phyloP scores from a whole-genome alignment of 805 yeast species.

The Cyberlindnera xylosilytica region DNA sequence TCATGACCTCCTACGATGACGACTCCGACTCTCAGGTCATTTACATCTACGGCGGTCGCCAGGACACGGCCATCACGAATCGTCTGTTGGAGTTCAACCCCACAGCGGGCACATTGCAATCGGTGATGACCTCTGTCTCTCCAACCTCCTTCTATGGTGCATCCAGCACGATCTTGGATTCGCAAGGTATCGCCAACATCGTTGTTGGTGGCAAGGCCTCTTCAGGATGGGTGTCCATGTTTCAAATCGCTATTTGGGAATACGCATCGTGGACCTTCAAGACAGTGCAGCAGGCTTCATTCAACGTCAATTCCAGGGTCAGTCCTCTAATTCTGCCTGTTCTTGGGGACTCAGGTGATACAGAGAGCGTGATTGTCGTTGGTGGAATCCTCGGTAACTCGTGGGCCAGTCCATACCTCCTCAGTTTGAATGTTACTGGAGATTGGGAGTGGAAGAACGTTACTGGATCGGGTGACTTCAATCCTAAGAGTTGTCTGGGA shows the following conservation, averaged over 20 bases:
- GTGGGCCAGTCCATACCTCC: slow-evolving; percentile 31
- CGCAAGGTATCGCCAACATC: slow-evolving; percentile 44
- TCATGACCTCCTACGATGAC: slow-evolving; percentile 35
- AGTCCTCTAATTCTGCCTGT: slow-evolving; percentile 54
- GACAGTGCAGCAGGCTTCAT: slow-evolving; percentile 30
- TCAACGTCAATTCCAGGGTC: slow-evolving; percentile 49
- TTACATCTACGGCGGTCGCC: slow-evolving; percentile 54
- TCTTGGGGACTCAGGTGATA: slow-evolving; percentile 30
- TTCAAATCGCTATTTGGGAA: slow-evolving; percentile 73
- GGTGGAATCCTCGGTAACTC: slow-evolving; percentile 60
- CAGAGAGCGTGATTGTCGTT: slow-evolving; percentile 41
- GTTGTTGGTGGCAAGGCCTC: slow-evolving; percentile 65
- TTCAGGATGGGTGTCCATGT: slow-evolving; percentile 68
- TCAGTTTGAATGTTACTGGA: slow-evolving; percentile 21
- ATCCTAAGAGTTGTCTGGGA: slow-evolving; percentile 35
- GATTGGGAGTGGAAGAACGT: slow-evolving; percentile 28
- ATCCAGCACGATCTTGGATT: slow-evolving; percentile 34
- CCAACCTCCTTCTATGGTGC: slow-evolving; percentile 59
- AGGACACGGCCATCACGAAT: slow-evolving; percentile 30
- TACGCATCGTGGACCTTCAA: slow-evolving; percentile 66
- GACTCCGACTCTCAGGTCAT: slow-evolving; percentile 36
- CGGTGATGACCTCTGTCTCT: slow-evolving; percentile 45
- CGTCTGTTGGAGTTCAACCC: slow-evolving; percentile 46
- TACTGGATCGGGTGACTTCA: slow-evolving; percentile 23
- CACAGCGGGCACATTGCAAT: slow-evolving; percentile 29